Percentiles rank a stretch among this genome's conserved stretches.
These are phyloP conservation scores for Ashbya aceris DNA, from an alignment of 1,139 yeast genomes.

Conservation along the genomic window DNA sequence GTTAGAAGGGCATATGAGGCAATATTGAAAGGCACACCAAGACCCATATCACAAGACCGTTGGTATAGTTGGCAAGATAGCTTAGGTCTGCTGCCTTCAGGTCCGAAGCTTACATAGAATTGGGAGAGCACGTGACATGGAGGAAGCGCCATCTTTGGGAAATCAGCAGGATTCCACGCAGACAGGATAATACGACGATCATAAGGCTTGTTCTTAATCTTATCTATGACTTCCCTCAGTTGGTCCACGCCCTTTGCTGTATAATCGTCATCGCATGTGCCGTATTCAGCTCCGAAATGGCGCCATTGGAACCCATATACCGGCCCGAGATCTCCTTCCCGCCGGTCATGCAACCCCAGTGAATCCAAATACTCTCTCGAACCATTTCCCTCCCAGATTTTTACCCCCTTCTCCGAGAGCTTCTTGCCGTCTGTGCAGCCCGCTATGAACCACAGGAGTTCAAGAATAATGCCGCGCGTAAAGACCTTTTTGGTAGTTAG, in stretches of 20 bases:
- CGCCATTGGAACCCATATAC: conserved; percentile 99
- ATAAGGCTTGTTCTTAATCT: conserved; percentile 78
- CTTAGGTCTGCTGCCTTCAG: conserved; percentile 42
- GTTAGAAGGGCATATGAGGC: conserved; percentile 92
- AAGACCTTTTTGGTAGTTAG: conserved; percentile 90
- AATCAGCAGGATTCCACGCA: conserved; percentile 98
- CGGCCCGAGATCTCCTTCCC: conserved; percentile 95
- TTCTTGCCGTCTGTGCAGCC: conserved; percentile 85
- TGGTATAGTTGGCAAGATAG: conserved; percentile 87
- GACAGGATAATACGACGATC: conserved; percentile 90
- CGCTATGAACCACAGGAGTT: conserved; percentile 82
- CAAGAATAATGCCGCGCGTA: conserved; percentile 80
- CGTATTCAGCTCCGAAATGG: conserved; percentile 91
- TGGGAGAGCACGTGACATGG: conserved; percentile 98
- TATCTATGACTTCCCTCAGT: conserved; percentile 66
- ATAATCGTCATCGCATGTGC: conserved; percentile 79
- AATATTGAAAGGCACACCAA: conserved; percentile 96
- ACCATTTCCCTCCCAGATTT: conserved; percentile 99
- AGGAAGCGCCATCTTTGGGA: conserved; percentile 88
- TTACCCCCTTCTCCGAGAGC: conserved; percentile 73
- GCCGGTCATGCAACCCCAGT: conserved; percentile 66
- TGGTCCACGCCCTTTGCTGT: conserved; percentile 87
- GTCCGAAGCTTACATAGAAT: conserved; percentile 79
- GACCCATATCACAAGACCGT: conserved; percentile 98
- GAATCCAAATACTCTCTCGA: conserved; percentile 82